phyloP scores from a whole-genome alignment of 306 rosid species.

The Dalbergia cultrata region DNA sequence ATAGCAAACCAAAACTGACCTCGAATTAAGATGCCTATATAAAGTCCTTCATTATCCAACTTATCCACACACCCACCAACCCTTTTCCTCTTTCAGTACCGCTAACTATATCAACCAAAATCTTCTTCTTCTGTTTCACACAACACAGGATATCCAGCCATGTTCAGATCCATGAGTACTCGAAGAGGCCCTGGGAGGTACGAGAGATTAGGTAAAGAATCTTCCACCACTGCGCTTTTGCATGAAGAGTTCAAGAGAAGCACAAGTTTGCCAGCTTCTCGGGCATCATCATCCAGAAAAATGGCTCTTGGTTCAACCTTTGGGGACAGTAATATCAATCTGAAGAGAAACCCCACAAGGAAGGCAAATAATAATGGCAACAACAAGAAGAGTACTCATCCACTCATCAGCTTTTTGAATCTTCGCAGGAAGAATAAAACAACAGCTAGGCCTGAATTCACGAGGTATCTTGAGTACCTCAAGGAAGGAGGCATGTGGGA shows the following conservation, averaged over 20 bases:
- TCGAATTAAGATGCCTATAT: constrained; percentile 24
- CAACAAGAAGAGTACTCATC: constrained; percentile 54
- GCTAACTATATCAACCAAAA: not conserved
- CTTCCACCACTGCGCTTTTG: constrained; percentile 36
- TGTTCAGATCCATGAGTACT: constrained; percentile 69
- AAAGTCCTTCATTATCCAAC: constrained; percentile 1
- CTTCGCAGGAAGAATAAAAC: constrained; percentile 63
- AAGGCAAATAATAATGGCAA: constrained; percentile 26
- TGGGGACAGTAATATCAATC: constrained; percentile 4
- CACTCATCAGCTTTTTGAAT: constrained; percentile 60
- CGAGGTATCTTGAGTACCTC: constrained; percentile 69
- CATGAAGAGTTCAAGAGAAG: constrained; percentile 58
- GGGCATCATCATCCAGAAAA: constrained; percentile 40
- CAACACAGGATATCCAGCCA: constrained; percentile 15
- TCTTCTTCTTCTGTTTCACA: not conserved
- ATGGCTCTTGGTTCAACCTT: constrained; percentile 36
- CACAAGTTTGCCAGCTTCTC: constrained; percentile 56
- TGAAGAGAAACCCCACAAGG: constrained; percentile 61
- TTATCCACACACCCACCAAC: not conserved
- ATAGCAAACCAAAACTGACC: constrained; percentile 42
- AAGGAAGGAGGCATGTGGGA: constrained; percentile 83
- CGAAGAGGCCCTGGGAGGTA: constrained; percentile 52
- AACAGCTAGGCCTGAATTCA: constrained; percentile 72
- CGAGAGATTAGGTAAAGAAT: constrained; percentile 62
- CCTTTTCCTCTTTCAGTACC: constrained; percentile 16